Percentiles rank a stretch among this genome's conserved stretches.
Evolutionary conservation across 176 grass and related monocot species (phyloP).

Genomic region (Aegilops tauschii): DNA sequence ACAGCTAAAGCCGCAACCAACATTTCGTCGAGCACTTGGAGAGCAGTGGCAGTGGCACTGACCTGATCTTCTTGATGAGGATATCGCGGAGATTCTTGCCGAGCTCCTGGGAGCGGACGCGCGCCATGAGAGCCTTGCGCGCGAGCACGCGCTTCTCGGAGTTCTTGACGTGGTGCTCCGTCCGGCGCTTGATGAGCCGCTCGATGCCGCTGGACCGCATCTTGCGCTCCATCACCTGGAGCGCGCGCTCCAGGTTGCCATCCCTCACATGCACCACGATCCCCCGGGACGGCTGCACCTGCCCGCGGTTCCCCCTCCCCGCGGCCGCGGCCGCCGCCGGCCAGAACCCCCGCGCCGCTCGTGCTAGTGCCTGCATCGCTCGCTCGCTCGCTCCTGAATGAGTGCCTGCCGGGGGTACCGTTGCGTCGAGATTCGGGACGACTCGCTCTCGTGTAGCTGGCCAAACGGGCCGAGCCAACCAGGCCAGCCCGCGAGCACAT

Average conservation of each 20-base stretch:
- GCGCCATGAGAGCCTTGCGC: conserved; percentile 75
- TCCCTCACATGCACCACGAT: conserved; percentile 76
- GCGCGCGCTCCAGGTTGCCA: conserved; percentile 83
- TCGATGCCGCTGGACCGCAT: conserved; percentile 87
- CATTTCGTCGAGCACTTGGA: conserved; percentile 35
- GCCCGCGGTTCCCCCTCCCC: background rate
- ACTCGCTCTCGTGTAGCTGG: too few relatives aligned
- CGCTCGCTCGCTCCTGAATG: background rate
- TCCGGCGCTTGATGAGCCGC: conserved; percentile 58
- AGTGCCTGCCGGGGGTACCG: too few relatives aligned
- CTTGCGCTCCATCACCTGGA: conserved; percentile 69
- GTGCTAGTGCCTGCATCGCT: conserved; percentile 39
- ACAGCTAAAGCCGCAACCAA: background rate
- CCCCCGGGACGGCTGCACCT: conserved; percentile 51
- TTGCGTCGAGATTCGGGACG: background rate
- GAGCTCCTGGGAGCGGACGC: conserved; percentile 79
- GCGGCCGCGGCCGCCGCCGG: background rate
- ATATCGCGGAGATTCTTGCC: conserved; percentile 75
- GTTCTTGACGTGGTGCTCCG: conserved; percentile 79
- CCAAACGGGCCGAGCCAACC: too few relatives aligned
- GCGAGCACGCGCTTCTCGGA: conserved; percentile 94
- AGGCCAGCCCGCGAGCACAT: too few relatives aligned
- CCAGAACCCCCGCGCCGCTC: conserved; percentile 2
- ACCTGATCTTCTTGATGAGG: conserved; percentile 97
- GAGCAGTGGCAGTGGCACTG: background rate